Conservation (phyloP, 2,329 filamentous ascomycete species). For the Penicillium freii region DNA sequence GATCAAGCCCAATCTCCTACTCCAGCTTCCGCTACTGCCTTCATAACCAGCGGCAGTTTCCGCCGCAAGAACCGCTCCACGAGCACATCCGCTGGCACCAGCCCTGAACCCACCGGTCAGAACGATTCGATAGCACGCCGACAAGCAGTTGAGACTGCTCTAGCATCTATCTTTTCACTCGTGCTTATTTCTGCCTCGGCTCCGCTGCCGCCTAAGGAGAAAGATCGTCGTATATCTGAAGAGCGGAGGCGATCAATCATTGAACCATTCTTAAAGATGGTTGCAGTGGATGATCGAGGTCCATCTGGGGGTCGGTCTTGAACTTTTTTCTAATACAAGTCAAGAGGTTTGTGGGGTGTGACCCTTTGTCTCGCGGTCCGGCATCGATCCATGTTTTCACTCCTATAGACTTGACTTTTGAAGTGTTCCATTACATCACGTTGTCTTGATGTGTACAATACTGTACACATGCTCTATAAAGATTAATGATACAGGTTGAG, state of each 20-base stretch:
- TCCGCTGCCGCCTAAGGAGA: constrained; percentile 47
- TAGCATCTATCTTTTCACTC: constrained; percentile 64
- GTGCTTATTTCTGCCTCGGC: constrained; percentile 57
- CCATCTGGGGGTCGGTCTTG: constrained; percentile 32
- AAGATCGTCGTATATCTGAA: constrained; percentile 59
- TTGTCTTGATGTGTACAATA: background rate
- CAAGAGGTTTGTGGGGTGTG: background rate
- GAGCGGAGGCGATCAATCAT: constrained; percentile 66
- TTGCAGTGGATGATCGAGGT: constrained; percentile 35
- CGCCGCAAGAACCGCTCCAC: constrained; percentile 29
- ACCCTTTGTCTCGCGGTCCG: background rate
- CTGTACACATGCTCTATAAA: background rate
- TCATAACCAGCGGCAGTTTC: constrained; percentile 31
- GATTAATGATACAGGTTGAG: background rate
- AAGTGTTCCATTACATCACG: background rate
- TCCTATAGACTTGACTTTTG: background rate
- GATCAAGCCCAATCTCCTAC: constrained; percentile 14
- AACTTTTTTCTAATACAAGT: background rate
- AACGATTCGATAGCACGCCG: constrained; percentile 54
- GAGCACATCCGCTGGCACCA: constrained; percentile 27
- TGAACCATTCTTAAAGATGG: constrained; percentile 64
- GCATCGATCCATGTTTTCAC: background rate
- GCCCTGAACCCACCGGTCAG: background rate
- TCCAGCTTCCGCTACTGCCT: constrained; percentile 27
- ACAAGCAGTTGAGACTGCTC: constrained; percentile 58